Evolutionary conservation across 1,284 basidiomycete species (phyloP).

Genomic region (Trichosporon sp.): DNA sequence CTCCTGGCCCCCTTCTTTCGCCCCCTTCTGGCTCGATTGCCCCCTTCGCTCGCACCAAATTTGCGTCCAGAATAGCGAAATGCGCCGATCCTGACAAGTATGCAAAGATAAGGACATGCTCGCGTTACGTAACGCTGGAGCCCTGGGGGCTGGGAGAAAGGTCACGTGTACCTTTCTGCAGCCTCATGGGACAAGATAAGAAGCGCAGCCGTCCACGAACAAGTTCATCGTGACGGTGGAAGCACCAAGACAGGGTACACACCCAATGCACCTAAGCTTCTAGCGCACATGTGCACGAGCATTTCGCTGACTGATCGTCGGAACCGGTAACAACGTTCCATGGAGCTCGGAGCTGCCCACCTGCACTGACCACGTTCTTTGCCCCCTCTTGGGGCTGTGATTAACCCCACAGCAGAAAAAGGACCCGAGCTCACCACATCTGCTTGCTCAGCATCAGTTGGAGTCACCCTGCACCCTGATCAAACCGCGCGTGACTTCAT

Average conservation of each 20-base stretch:
- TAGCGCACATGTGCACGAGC: not conserved
- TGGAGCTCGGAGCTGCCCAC: not conserved
- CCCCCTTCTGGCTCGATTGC: not conserved
- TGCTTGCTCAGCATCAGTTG: not conserved
- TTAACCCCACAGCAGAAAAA: not conserved
- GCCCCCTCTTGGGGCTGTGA: not conserved
- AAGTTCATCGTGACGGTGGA: not conserved
- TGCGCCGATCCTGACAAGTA: not conserved
- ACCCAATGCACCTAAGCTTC: too few species aligned
- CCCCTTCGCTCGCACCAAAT: constrained; percentile 1
- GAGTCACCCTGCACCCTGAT: not conserved
- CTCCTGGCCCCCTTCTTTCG: not conserved
- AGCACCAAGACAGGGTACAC: too few species aligned
- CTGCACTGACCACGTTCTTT: not conserved
- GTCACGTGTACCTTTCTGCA: not conserved
- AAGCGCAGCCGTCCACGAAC: too few species aligned
- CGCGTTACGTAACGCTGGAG: not conserved
- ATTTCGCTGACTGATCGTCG: not conserved
- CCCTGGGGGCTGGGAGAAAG: not conserved
- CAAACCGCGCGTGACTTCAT: not conserved
- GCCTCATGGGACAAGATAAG: not conserved
- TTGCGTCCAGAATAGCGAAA: not conserved
- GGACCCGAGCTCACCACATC: not conserved
- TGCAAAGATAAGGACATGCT: not conserved
- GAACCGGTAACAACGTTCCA: not conserved